Percentiles rank a stretch among this genome's conserved stretches.
Conservation (phyloP, 2,329 filamentous ascomycete genomes). For the Stenocarpella maydis region DNA sequence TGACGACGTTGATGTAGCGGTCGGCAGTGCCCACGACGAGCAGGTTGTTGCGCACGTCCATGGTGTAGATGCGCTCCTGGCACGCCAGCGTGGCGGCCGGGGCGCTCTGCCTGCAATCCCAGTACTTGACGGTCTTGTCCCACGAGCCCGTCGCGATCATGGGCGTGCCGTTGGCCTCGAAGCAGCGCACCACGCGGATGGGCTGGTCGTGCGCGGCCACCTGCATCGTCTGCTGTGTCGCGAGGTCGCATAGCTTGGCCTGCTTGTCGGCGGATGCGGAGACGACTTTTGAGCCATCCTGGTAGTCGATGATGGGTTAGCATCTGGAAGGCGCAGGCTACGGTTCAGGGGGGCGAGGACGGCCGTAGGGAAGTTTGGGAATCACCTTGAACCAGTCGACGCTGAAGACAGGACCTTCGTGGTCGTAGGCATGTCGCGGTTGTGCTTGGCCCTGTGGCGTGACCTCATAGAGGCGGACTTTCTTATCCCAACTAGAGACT, state of each 20-base stretch:
- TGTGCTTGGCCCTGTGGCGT: constrained; percentile 78
- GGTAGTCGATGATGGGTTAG: constrained; percentile 30
- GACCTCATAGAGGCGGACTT: constrained; percentile 96
- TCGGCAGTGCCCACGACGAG: constrained; percentile 94
- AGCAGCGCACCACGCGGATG: constrained; percentile 80
- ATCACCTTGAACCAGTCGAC: constrained; percentile 89
- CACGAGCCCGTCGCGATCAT: constrained; percentile 93
- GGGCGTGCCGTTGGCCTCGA: constrained; percentile 74
- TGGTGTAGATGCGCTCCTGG: constrained; percentile 85
- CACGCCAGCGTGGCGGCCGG: constrained; percentile 72
- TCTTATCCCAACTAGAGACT: constrained; percentile 96
- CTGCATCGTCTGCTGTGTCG: constrained; percentile 70
- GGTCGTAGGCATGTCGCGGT: constrained; percentile 86
- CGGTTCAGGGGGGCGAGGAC: neutral
- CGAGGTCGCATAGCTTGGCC: constrained; percentile 86
- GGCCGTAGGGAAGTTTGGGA: constrained; percentile 7
- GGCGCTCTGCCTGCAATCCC: constrained; percentile 76
- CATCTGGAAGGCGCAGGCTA: neutral
- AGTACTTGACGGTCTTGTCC: constrained; percentile 92
- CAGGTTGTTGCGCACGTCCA: constrained; percentile 89
- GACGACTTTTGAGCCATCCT: constrained; percentile 92
- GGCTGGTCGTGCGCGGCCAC: constrained; percentile 87
- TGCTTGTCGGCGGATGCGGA: constrained; percentile 92
- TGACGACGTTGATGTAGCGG: constrained; percentile 94
- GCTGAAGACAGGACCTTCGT: constrained; percentile 84